Evolutionary conservation across 1,284 basidiomycete genomes (phyloP).

Genomic region (Irpex lacteus): DNA sequence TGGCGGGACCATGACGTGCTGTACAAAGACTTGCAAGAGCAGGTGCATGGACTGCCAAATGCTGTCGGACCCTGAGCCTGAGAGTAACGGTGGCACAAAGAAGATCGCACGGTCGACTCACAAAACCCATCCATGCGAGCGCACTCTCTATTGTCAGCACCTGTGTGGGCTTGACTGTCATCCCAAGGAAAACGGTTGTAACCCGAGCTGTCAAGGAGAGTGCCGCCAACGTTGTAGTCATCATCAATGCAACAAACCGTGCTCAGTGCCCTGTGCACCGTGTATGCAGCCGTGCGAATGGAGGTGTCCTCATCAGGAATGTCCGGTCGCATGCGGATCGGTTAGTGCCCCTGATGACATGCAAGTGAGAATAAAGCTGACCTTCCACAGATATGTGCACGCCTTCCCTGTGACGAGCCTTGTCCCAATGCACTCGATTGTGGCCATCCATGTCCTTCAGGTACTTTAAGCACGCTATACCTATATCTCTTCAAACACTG

Average conservation of each 20-base stretch:
- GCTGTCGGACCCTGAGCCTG: slow-evolving; percentile 18
- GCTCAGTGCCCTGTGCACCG: slow-evolving; percentile 55
- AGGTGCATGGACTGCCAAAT: slow-evolving; percentile 49
- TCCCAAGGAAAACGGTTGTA: slow-evolving; percentile 43
- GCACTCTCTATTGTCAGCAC: slow-evolving; percentile 56
- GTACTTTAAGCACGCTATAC: slow-evolving; percentile 33
- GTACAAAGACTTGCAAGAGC: slow-evolving; percentile 45
- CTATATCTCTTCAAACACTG: too few species aligned
- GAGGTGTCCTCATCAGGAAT: slow-evolving; percentile 53
- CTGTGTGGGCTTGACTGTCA: slow-evolving; percentile 48
- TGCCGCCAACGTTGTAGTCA: slow-evolving; percentile 62
- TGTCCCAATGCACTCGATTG: slow-evolving; percentile 49
- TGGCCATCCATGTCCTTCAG: slow-evolving; percentile 63
- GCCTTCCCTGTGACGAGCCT: slow-evolving; percentile 60
- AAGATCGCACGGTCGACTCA: slow-evolving; percentile 36
- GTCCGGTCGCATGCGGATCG: slow-evolving; percentile 65
- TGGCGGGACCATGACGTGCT: slow-evolving; percentile 45
- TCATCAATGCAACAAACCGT: slow-evolving; percentile 42
- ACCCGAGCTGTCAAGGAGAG: slow-evolving; percentile 37
- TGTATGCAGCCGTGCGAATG: slow-evolving; percentile 62
- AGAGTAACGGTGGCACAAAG: slow-evolving; percentile 12
- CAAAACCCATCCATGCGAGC: slow-evolving; percentile 46
- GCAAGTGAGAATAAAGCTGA: too few species aligned
- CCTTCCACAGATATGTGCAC: slow-evolving; percentile 65
- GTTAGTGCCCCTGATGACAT: too few species aligned